Evolutionary conservation across 1,284 basidiomycete genomes (phyloP), one percentile per base, ranked within the genome.

Genomic region (Salmacisia buchloeana): DNA sequence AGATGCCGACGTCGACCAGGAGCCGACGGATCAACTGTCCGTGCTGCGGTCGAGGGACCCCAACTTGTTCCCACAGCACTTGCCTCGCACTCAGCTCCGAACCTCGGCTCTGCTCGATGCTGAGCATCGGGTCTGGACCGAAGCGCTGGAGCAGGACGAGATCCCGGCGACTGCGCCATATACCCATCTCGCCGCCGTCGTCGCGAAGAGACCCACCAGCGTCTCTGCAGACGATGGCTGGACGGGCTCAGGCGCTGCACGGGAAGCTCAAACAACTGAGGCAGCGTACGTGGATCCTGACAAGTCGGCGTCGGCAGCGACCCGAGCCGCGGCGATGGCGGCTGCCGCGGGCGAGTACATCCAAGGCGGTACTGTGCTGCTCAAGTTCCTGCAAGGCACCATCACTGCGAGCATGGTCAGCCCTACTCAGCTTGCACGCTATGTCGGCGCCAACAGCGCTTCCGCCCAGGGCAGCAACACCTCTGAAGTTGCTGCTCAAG

Each of bases 361-460:
- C 29, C 49, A 54, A 54, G 49, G 49, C 3, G 49, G 49, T 12
- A 54, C 49, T 15, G 49, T 54, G 4, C 29, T 54, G 49, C 49
- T 54, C 29, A 54, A 54, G 27, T 54, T 54, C 49, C 34, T 54
- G 29, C 49, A 54, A 31, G 49, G 49, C 49, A 54, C 49, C 12
- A 54, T 54, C 27, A 31, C 49, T 33, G 49, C 49, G 25, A 54
- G 49, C 49, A 54, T 54, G 49, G 29, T 54, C 49, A 54, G 21
- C 21, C 49, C 49, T n/a, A 13, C 49, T 31, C 49, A 54, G 29
- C 49, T 54, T 27, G 49, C 29, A 18, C 49, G 49, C 31, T 33
- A 18, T 18, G 18, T 9, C 36, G 36, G 36, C 36, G 36, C 18
- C 36, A 18, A 18, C 36, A 18, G 36, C 36, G 36, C 36, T 38